Evolutionary conservation across 208 protist genomes (phyloP).

Genomic region (Leishmania guyanensis): DNA sequence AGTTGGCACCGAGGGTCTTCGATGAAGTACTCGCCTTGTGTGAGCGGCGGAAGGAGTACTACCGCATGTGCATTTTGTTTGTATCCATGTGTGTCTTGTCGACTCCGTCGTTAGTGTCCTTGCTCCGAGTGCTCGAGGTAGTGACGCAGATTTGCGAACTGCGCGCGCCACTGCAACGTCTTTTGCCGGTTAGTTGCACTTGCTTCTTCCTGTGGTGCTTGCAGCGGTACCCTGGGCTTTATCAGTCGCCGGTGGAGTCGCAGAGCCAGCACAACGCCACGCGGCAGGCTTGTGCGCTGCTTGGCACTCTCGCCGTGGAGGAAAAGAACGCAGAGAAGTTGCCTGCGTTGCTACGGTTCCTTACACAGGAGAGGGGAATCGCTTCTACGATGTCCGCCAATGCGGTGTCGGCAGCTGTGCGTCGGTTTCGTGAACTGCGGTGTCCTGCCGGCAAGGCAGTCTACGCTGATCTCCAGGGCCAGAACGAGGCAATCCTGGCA

Average conservation of each 20-base stretch:
- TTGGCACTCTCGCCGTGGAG: conserved; percentile 22
- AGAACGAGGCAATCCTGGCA: neutral
- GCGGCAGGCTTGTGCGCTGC: conserved; percentile 10
- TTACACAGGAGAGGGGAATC: conserved; percentile 12
- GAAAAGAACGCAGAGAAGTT: conserved; percentile 13
- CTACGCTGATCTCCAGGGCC: neutral
- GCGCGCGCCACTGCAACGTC: conserved; percentile 20
- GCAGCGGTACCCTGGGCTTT: conserved; percentile 31
- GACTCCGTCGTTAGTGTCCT: conserved; percentile 50
- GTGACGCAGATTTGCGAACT: conserved; percentile 28
- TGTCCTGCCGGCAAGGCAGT: neutral
- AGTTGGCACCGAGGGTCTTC: conserved; percentile 55
- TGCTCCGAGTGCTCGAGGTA: conserved; percentile 57
- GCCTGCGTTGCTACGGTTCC: conserved; percentile 11
- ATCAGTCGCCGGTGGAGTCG: conserved; percentile 8
- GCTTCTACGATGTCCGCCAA: neutral
- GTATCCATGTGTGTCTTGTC: conserved; percentile 74
- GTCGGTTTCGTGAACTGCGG: conserved; percentile 18
- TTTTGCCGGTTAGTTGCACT: conserved; percentile 30
- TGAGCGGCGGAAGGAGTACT: conserved; percentile 46
- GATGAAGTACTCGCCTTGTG: conserved; percentile 63
- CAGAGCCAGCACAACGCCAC: conserved; percentile 12
- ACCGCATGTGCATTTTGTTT: conserved; percentile 64
- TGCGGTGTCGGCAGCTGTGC: conserved; percentile 18
- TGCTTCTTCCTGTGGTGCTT: conserved; percentile 59